phyloP scores from a whole-genome alignment of 148 eudicot species.

The Chenopodium formosanum region DNA sequence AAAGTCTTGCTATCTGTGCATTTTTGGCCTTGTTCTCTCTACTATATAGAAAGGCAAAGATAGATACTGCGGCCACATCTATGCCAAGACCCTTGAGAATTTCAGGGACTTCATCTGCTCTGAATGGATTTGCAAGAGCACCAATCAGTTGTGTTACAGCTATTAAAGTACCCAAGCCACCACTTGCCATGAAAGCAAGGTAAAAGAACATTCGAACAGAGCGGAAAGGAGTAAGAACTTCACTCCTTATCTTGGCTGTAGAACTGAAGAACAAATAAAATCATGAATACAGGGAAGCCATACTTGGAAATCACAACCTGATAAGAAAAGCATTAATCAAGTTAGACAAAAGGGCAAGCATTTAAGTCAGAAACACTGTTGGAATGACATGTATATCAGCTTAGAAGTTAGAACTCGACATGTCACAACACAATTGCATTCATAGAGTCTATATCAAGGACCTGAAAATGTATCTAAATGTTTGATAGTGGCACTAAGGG shows the following conservation, averaged over 20 bases:
- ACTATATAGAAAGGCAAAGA: conserved; percentile 74
- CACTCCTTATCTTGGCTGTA: conserved; percentile 85
- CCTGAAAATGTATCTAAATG: too few relatives aligned
- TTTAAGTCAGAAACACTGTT: neutral
- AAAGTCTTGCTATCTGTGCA: conserved; percentile 70
- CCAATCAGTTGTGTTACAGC: conserved; percentile 60
- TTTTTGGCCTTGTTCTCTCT: conserved; percentile 78
- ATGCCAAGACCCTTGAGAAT: conserved; percentile 73
- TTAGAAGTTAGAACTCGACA: neutral
- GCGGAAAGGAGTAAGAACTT: conserved; percentile 95
- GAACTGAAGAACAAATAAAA: conserved; percentile 67
- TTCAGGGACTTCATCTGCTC: conserved; percentile 62
- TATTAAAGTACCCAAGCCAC: conserved; percentile 71
- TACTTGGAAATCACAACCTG: conserved; percentile 33
- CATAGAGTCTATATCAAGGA: neutral
- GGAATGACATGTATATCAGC: neutral
- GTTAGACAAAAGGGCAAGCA: conserved; percentile 22
- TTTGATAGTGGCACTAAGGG: too few relatives aligned
- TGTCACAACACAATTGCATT: neutral
- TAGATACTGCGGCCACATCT: conserved; percentile 75
- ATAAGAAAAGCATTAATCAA: conserved; percentile 20
- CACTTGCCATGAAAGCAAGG: conserved; percentile 91
- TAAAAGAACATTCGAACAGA: conserved; percentile 95
- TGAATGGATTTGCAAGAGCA: conserved; percentile 70
- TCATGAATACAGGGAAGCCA: conserved; percentile 34